Conservation (phyloP, 495 filamentous ascomycete species). For the Evernia prunastri region DNA sequence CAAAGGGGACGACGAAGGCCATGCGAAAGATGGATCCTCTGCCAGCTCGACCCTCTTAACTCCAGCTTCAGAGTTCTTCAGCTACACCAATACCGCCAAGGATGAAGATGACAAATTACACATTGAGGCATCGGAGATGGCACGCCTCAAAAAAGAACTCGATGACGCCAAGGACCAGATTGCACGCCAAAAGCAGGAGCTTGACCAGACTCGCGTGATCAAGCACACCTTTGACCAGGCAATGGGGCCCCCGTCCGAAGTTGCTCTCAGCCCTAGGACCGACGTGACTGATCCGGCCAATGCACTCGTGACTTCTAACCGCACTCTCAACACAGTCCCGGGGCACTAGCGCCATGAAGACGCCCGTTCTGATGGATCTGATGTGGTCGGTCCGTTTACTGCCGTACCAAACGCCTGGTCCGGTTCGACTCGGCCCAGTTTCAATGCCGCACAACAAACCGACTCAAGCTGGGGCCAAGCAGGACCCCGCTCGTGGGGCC, state of each 20-base stretch:
- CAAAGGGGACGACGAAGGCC: constrained; percentile 32
- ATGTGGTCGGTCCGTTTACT: constrained; percentile 27
- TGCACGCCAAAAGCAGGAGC: constrained; percentile 73
- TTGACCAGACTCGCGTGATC: constrained; percentile 68
- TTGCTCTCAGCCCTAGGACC: constrained; percentile 41
- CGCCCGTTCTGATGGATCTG: constrained; percentile 55
- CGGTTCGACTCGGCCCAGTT: constrained; percentile 31
- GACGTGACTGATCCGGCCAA: constrained; percentile 47
- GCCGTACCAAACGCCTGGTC: constrained; percentile 54
- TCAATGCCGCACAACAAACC: constrained; percentile 26
- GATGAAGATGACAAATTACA: constrained; percentile 24
- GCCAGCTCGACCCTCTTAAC: constrained; percentile 51
- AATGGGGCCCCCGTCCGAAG: constrained; percentile 56
- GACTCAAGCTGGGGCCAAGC: constrained; percentile 27
- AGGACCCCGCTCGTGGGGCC: constrained; percentile 21
- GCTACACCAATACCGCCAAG: constrained; percentile 11
- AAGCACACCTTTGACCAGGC: constrained; percentile 71
- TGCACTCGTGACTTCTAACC: constrained; percentile 1
- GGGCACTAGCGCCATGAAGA: constrained; percentile 44
- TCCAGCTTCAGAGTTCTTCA: constrained; percentile 46
- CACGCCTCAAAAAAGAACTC: constrained; percentile 64
- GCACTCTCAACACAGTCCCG: constrained; percentile 11
- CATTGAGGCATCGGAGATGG: constrained; percentile 42
- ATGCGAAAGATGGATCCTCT: constrained; percentile 42
- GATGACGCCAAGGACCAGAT: constrained; percentile 73